phyloP scores from a whole-genome alignment of 164 flowering plant genomes.

The Tetrastigma voinierianum region DNA sequence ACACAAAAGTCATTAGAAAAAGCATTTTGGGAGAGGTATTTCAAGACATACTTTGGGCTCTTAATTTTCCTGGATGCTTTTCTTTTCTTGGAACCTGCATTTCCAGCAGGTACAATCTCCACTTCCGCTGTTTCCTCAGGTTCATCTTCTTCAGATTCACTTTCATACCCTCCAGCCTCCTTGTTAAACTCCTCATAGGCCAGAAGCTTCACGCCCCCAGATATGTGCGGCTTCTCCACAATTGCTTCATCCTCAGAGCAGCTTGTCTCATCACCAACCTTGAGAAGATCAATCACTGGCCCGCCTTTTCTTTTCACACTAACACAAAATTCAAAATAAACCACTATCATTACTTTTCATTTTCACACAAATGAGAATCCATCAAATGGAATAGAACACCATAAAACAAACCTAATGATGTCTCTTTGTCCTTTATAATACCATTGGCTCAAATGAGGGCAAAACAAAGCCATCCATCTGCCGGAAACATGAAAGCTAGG shows the following conservation, averaged over 20 bases:
- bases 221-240: conserved; percentile 33
- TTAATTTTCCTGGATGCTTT: conserved; percentile 46
- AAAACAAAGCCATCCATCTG: conserved; percentile 94
- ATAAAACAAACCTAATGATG: conserved; percentile 59
- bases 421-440: conserved; percentile 71
- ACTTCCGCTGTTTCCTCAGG: conserved; percentile 11
- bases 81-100: conserved; percentile 51
- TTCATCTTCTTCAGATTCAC: conserved; percentile 49
- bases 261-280: conserved; percentile 18
- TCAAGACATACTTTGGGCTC: conserved; percentile 51
- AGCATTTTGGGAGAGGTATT: neutral
- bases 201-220: conserved; percentile 41
- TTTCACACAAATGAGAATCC: neutral
- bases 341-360: neutral
- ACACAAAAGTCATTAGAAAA: no score
- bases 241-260: conserved; percentile 27
- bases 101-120: conserved; percentile 17
- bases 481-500: conserved; percentile 14
- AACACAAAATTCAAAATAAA: neutral
- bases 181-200: conserved; percentile 65
- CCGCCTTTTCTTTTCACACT: conserved; percentile 63
- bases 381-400: neutral
- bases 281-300: conserved; percentile 3
- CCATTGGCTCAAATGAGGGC: conserved; percentile 72
- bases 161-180: conserved; percentile 54